Evolutionary conservation across 768 basidiomycete species (phyloP).

Genomic region (Asterophora lycoperdoides): DNA sequence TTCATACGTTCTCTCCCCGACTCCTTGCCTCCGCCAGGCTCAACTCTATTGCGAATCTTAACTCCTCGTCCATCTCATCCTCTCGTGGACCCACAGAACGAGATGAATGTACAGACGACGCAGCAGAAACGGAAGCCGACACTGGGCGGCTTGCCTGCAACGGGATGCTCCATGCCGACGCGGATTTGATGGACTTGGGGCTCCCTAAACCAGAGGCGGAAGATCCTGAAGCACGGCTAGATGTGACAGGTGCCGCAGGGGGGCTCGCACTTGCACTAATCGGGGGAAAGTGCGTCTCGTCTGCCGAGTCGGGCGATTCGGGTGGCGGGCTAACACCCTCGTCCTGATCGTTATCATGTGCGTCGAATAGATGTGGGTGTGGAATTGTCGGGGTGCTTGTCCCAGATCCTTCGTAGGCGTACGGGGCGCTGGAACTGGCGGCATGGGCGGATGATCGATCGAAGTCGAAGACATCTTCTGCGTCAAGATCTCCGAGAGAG

Average conservation of each 20-base stretch:
- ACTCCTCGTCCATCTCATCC: conserved; percentile 57
- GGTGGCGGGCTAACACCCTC: conserved; percentile 14
- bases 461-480: conserved; percentile 49
- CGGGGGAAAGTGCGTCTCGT: conserved; percentile 12
- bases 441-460: conserved; percentile 24
- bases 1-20: conserved; percentile 25
- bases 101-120: conserved; percentile 10
- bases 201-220: conserved; percentile 3
- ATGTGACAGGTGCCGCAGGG: conserved; percentile 10
- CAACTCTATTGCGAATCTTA: conserved; percentile 61
- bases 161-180: conserved; percentile 34
- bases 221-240: conserved; percentile 6
- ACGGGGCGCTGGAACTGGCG: not conserved
- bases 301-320: conserved; percentile 29
- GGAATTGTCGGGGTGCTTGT: conserved; percentile 19
- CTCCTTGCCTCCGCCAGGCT: conserved; percentile 66
- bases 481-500: conserved; percentile 48
- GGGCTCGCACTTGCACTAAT: conserved; percentile 29
- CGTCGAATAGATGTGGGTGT: conserved; percentile 30
- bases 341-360: conserved; percentile 23
- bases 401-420: conserved; percentile 20
- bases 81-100: conserved; percentile 13
- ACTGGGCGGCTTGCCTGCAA: conserved; percentile 21
- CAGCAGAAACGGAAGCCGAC: conserved; percentile 5
- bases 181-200: conserved; percentile 19